Base-by-base conservation (phyloP, 371 early-diverging fungal species). In the Mitosporidium daphniae region DNA sequence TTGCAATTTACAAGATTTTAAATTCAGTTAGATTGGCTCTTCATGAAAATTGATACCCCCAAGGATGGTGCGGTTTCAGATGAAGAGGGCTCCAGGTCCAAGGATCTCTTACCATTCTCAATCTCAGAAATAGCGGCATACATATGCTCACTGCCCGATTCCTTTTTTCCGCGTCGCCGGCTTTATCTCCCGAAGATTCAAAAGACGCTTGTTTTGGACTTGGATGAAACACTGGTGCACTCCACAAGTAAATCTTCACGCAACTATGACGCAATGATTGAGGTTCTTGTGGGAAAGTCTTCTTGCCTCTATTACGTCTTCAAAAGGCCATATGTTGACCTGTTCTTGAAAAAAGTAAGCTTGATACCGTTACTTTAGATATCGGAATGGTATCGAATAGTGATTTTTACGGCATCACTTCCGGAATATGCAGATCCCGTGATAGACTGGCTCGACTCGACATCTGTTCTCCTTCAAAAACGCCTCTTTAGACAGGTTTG, bases 221-320 rank as follows among this genome's bases (percentile, higher is more conserved):
- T 91, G 26, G 93, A 91, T 35, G 82, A 86, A 43, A 86, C 89
- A 0, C 51, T 91, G 23, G 71, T 91, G 12, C 86, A 84, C 45
- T 70, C 80, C 10, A 47, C 49, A 4, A 21, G 20, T 16, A 16
- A 25, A 39, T 43, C 12, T 42, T 49, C 3, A 31, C 22, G 10
- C 39, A 37, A 10, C 25, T 41, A 3, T 33, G 66, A 68, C 40
- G 69, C 67, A 32, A 68, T 67, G 3, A 52, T 72, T 8, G 62
- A n/a, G n/a, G n/a, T n/a, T n/a, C n/a, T n/a, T n/a, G n/a, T n/a
- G n/a, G n/a, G n/a, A n/a, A n/a, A n/a, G n/a, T n/a, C n/a, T n/a
- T n/a, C n/a, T n/a, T n/a, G n/a, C n/a, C n/a, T n/a, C n/a, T n/a
- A n/a, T 8, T 80, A 74, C 42, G 89, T 86, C 11, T 51, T 72